Evolutionary conservation across 495 filamentous ascomycete species (phyloP), one percentile per base, ranked within the genome.

Genomic region (Annulohypoxylon nitens): DNA sequence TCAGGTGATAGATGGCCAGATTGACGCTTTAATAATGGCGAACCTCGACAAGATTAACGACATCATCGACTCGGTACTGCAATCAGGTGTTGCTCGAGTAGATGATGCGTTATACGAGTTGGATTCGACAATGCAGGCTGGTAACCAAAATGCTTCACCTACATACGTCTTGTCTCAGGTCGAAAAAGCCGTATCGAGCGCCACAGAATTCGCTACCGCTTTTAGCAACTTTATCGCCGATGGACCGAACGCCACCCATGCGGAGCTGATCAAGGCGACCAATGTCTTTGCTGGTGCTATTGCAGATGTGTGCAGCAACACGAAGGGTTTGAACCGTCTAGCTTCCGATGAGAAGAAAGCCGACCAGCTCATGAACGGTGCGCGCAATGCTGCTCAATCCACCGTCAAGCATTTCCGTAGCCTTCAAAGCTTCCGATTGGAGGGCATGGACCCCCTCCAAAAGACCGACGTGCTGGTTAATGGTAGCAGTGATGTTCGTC

Each of bases 221-320:
- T 98, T 98, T 87, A 98, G 97, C 84, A 94, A 95, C 78, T 98
- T 94, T 81, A 97, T 99, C 70, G 95, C 94, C 14, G 96, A 99
- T 81, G 96, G 96, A 0, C 96, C 96, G 3, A 97, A 94, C 84
- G 94, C 93, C 82, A 91, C 90, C 9, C 93, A 97, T 77, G 88
- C 92, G 3, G 93, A 96, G 70, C 91, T 98, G 64, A 98, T 98
- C 81, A 94, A 95, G 73, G 96, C 93, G 0, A 89, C 97, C 63
- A 94, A 93, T 75, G 88, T 93, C 36, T 98, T 98, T 81, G 85
- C 96, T 1, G 92, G 94, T 33, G 93, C 96, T 36, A 90, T 97
- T 73, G 91, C 96, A 12, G 96, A 99, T 82, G 96, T 98, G 4
- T 90, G 97, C 75, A 93, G 90, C 82, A 98, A 98, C 81, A 93